Evolutionary conservation across 2,329 filamentous ascomycete genomes (phyloP).

Genomic region (Neofusicoccum umdonicola): DNA sequence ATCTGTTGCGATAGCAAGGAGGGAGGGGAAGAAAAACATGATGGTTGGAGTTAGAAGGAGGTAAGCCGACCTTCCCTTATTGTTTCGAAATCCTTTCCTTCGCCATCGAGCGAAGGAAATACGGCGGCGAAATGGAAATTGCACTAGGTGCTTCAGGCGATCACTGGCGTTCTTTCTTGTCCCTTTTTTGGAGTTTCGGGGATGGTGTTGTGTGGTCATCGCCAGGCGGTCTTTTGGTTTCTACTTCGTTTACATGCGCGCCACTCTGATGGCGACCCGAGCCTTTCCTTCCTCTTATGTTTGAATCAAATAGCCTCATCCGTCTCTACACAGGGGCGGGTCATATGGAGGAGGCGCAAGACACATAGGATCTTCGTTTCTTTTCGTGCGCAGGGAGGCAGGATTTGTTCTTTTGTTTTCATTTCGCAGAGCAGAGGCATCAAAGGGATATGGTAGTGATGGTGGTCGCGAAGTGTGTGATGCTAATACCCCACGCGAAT

Average conservation of each 20-base stretch:
- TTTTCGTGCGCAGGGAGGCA: neutral
- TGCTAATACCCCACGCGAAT: neutral
- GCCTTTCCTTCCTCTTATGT: neutral
- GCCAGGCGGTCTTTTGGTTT: neutral
- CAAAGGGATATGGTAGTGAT: neutral
- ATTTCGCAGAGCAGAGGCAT: neutral
- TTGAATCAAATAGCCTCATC: no score
- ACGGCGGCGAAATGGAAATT: constrained; percentile 3
- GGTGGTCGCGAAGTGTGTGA: neutral
- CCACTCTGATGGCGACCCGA: neutral
- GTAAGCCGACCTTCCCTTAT: neutral
- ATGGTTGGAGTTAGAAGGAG: neutral
- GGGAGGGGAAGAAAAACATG: neutral
- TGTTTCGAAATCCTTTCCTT: neutral
- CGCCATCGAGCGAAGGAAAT: neutral
- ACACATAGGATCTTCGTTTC: no score
- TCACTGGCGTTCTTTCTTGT: neutral
- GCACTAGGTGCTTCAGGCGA: neutral
- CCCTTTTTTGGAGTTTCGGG: neutral
- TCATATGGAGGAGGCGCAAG: no score
- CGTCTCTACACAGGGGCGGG: no score
- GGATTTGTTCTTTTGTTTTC: neutral
- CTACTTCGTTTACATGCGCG: neutral
- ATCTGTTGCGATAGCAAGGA: no score
- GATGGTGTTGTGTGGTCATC: neutral